phyloP scores from a whole-genome alignment of 305 asterid species.

The Fraxinus velutina region DNA sequence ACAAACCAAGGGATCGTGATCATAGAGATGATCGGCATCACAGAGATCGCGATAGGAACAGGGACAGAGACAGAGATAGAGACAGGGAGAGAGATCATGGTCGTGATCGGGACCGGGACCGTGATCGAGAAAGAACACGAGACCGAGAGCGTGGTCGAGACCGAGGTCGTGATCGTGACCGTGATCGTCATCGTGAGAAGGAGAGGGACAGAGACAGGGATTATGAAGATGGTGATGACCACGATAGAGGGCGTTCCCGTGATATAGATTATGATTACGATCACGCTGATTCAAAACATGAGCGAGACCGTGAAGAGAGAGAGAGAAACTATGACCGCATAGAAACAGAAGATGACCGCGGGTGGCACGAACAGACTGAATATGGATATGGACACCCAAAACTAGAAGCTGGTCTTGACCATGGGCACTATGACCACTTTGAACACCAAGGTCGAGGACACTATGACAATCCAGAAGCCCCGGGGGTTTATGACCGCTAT shows the following conservation, averaged over 20 bases:
- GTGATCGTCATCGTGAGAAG: constrained; percentile 48
- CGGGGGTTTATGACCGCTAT: constrained; percentile 56
- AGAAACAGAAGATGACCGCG: constrained; percentile 53
- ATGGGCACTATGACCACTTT: constrained; percentile 36
- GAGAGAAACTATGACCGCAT: constrained; percentile 44
- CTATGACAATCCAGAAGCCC: constrained; percentile 36
- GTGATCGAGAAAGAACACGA: neutral
- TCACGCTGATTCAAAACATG: constrained; percentile 52
- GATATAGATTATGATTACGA: constrained; percentile 40
- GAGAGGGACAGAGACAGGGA: constrained; percentile 39
- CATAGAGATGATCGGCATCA: constrained; percentile 79
- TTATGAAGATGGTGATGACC: constrained; percentile 49
- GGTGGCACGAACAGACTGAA: constrained; percentile 52
- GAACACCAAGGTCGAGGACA: constrained; percentile 23
- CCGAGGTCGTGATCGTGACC: constrained; percentile 32
- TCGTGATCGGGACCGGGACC: neutral
- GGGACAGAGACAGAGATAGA: constrained; percentile 50
- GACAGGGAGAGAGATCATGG: constrained; percentile 57
- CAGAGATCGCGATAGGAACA: constrained; percentile 76
- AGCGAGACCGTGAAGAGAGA: constrained; percentile 47
- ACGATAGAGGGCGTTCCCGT: constrained; percentile 61
- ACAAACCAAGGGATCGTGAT: constrained; percentile 75
- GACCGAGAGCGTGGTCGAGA: constrained; percentile 1
- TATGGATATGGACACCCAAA: constrained; percentile 37
- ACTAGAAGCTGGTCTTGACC: constrained; percentile 41